phyloP scores from a whole-genome alignment of 495 filamentous ascomycete species.

The Talaromyces thailandensis region DNA sequence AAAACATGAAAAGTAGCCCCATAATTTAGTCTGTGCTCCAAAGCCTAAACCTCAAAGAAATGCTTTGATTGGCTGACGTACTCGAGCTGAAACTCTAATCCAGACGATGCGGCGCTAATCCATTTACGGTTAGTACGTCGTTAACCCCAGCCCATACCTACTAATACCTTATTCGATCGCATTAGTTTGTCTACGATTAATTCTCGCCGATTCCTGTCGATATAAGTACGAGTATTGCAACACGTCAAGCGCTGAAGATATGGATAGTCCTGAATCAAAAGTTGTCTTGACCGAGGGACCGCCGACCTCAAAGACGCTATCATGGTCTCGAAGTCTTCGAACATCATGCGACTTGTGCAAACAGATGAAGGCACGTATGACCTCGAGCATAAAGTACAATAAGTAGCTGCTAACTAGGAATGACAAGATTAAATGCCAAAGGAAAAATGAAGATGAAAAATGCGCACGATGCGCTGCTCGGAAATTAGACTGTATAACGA shows the following conservation, averaged over 20 bases:
- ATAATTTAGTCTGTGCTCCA: background rate
- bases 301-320: background rate
- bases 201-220: background rate
- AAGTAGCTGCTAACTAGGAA: background rate
- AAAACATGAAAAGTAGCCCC: background rate
- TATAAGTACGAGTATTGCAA: background rate
- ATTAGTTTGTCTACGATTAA: background rate
- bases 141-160: background rate
- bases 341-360: conserved; percentile 5
- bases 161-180: background rate
- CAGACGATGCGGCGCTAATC: background rate
- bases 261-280: background rate
- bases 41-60: background rate
- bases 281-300: background rate
- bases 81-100: background rate
- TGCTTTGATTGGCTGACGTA: background rate
- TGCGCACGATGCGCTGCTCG: conserved; percentile 1
- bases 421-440: conserved; percentile 1
- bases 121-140: background rate
- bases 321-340: background rate
- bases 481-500: conserved; percentile 3
- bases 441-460: background rate
- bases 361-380: conserved; percentile 2
- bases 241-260: background rate
- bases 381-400: background rate